These are phyloP conservation scores for Tetratostichococcus sp. DNA, from an alignment of 139 green algal species.

Conservation along the genomic window DNA sequence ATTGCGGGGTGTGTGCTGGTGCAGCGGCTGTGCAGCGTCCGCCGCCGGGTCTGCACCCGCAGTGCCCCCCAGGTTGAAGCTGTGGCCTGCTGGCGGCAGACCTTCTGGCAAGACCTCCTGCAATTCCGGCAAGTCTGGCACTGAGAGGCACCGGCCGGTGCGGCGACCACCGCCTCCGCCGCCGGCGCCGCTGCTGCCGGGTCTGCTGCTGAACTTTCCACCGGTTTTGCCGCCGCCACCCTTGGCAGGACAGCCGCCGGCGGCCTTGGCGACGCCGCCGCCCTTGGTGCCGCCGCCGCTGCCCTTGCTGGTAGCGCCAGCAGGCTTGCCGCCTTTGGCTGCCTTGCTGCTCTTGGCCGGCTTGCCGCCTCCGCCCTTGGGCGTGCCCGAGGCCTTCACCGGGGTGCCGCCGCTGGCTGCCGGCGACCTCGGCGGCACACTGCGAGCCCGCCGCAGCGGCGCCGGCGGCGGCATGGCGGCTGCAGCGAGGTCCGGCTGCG, in stretches of 20 bases:
- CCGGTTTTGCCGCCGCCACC: neutral
- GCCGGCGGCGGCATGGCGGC: neutral
- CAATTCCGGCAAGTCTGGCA: neutral
- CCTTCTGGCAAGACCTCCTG: no score
- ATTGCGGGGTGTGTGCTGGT: no score
- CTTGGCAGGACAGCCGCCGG: neutral
- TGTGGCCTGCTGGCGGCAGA: neutral
- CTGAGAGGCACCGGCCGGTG: neutral
- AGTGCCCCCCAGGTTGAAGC: no score
- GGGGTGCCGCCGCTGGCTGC: no score
- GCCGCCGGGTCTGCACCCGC: no score
- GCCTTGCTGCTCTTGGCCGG: no score
- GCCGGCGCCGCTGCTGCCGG: no score
- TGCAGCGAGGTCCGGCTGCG: neutral
- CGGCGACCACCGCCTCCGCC: no score
- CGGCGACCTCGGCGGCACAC: neutral
- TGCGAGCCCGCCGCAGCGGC: neutral
- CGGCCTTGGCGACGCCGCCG: neutral
- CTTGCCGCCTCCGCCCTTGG: no score
- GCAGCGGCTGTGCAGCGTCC: no score
- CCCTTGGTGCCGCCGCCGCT: neutral
- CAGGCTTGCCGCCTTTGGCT: neutral
- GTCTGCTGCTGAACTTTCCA: neutral
- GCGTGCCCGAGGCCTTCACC: no score
- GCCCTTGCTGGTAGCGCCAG: no score